phyloP scores from a whole-genome alignment of 2,329 filamentous ascomycete species.

The Cladorrhinum sp. region DNA sequence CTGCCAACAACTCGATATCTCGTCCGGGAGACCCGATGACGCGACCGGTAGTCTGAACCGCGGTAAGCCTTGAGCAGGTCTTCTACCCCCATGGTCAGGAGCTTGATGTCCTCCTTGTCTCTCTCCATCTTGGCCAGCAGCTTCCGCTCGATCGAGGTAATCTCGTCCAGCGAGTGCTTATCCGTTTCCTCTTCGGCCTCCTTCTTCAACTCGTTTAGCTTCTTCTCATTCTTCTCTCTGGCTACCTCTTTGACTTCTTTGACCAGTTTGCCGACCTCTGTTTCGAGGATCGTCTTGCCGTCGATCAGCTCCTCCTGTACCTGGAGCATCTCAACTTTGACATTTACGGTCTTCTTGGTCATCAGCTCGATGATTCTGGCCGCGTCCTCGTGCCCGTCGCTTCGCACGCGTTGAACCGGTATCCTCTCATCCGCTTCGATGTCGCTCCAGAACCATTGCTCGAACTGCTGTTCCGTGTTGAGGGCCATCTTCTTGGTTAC shows the following conservation, averaged over 20 bases:
- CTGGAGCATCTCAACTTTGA: neutral
- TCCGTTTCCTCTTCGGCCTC: neutral
- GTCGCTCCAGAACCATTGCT: neutral
- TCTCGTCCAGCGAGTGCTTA: neutral
- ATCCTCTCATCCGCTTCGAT: neutral
- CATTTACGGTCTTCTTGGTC: no score
- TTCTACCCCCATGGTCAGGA: neutral
- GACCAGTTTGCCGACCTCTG: neutral
- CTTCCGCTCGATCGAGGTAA: neutral
- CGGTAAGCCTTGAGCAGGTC: neutral
- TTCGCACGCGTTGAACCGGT: neutral
- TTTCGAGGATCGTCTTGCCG: neutral
- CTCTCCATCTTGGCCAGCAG: neutral
- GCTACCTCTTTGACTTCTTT: no score
- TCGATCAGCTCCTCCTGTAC: neutral
- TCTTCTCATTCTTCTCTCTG: neutral
- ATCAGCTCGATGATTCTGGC: neutral
- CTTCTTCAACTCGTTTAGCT: neutral
- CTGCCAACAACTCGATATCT: no score
- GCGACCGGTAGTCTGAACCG: neutral
- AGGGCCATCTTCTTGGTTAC: neutral
- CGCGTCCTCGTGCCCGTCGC: neutral
- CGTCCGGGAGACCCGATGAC: no score
- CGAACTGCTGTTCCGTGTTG: neutral
- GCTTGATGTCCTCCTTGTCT: neutral